Percentiles rank a stretch among this genome's conserved stretches.
Evolutionary conservation across 768 basidiomycete genomes (phyloP).

Genomic region (Amanita subjunquillea): DNA sequence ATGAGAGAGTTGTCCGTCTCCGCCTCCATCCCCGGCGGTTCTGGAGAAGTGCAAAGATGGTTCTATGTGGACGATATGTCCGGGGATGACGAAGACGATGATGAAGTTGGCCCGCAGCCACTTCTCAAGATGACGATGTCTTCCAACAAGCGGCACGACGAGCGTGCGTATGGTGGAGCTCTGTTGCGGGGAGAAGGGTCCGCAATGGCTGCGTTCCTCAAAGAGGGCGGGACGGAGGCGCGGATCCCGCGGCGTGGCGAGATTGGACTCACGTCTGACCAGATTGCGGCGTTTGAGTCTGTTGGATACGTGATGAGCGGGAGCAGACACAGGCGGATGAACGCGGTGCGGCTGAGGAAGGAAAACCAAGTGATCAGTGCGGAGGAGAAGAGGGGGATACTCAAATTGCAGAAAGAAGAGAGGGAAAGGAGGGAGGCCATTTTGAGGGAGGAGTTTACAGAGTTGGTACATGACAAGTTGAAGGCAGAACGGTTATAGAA

Average conservation of each 20-base stretch:
- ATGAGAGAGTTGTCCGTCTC: conserved; percentile 6
- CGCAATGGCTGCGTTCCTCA: conserved; percentile 95
- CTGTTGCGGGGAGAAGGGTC: conserved; percentile 91
- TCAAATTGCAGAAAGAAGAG: conserved; percentile 94
- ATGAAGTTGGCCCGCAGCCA: conserved; percentile 79
- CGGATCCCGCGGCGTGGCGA: conserved; percentile 99
- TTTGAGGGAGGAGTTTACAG: conserved; percentile 82
- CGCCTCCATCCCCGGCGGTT: conserved; percentile 7
- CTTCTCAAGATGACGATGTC: conserved; percentile 22
- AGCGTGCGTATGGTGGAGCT: conserved; percentile 82
- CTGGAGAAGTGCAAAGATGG: background rate
- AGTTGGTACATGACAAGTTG: conserved; percentile 68
- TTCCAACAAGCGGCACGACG: conserved; percentile 50
- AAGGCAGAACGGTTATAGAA: conserved; percentile 25
- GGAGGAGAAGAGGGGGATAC: conserved; percentile 93
- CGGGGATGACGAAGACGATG: conserved; percentile 35
- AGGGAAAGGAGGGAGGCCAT: conserved; percentile 84
- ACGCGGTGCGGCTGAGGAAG: conserved; percentile 96
- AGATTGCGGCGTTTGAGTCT: conserved; percentile 80
- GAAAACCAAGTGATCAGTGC: conserved; percentile 99
- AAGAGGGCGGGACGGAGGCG: conserved; percentile 59
- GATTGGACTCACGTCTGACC: conserved; percentile 82
- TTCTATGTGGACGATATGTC: conserved; percentile 10
- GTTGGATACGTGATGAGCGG: conserved; percentile 99
- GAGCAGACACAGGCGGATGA: conserved; percentile 91